Evolutionary conservation across 2,329 filamentous ascomycete genomes (phyloP), one percentile per base, ranked within the genome.

Genomic region (Bipolaris victoriae): DNA sequence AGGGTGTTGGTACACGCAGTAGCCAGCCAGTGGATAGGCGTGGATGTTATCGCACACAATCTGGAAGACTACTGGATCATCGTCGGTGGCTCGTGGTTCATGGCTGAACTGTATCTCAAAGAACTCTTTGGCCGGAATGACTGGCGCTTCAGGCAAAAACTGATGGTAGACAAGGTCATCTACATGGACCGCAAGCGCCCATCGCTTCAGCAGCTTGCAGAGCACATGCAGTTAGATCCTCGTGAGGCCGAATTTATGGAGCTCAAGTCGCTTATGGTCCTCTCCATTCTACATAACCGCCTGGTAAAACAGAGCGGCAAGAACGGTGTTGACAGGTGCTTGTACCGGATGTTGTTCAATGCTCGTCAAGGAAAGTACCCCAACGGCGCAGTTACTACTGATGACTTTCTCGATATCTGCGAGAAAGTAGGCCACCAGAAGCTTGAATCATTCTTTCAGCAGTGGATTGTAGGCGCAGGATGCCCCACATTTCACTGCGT

Each of bases 81-180:
- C 11, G 85, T 95, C 52, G 96, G 94, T 13, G 89, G 96, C 45
- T 90, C 94, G 0, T 93, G 94, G 80, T 99, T 92, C 80, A 96
- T 99, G 84, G 92, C 94, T 1, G 94, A 97, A 67, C 84, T 92
- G 3, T 97, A 96, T 76, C 91, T 98, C 85, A 91, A 89, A 74
- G 89, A 88, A 64, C 82, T 99, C 2, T 96, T 92, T 70, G 95
- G 95, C 7, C 96, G 96, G 72, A 99, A 99, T 72, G 92, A 97
- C 68, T 95, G 97, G 73, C 85, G 92, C 10, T 98, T 92, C 73
- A 88, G 92, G 36, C 90, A 97, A 76, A 98, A 98, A 77, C 82
- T 86, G 36, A 86, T 91, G 76, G 88, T 92, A 0, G 94, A 99
- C 75, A 85, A 84, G 65, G 86, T 98, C 39, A 90, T 93, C 46